Conservation (phyloP, 306 rosid genomes). For the Benincasa hispida region DNA sequence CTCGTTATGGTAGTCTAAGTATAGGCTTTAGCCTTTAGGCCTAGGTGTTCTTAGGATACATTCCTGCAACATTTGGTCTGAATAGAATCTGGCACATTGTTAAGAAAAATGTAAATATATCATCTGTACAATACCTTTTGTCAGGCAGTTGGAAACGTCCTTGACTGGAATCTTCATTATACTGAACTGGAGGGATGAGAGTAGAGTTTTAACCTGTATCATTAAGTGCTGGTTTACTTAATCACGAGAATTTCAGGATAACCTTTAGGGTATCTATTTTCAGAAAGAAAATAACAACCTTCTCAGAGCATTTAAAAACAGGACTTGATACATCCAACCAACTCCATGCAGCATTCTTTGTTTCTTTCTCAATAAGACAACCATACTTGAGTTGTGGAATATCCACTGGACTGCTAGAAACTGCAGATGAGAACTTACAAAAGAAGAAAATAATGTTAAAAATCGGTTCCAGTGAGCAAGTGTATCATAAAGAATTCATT, state of each 20-base stretch:
- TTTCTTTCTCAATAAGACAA: slow-evolving; percentile 35
- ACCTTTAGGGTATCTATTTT: background rate
- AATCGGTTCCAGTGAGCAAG: slow-evolving; percentile 1
- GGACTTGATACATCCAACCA: slow-evolving; percentile 64
- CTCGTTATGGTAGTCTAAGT: background rate
- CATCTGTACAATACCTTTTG: slow-evolving; percentile 39
- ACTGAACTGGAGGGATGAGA: slow-evolving; percentile 52
- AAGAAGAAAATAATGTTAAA: slow-evolving; percentile 1
- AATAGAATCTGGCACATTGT: background rate
- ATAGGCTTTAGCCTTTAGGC: background rate
- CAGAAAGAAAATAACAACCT: slow-evolving; percentile 30
- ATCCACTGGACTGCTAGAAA: slow-evolving; percentile 78
- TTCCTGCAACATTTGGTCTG: background rate
- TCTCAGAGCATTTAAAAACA: slow-evolving; percentile 46
- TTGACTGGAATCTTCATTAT: slow-evolving; percentile 62
- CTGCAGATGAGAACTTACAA: slow-evolving; percentile 29
- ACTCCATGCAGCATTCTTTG: slow-evolving; percentile 42
- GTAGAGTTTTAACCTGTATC: slow-evolving; percentile 56
- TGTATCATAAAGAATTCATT: slow-evolving; percentile 12
- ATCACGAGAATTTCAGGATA: slow-evolving; percentile 7
- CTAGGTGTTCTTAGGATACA: background rate
- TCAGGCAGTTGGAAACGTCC: slow-evolving; percentile 43
- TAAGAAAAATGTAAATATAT: background rate
- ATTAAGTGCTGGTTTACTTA: slow-evolving; percentile 3
- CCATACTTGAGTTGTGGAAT: slow-evolving; percentile 81